A percentile compares a stretch with the other conserved stretches of the same genome.
Conservation (phyloP, 1,284 basidiomycete genomes). For the Heterobasidion occidentale region DNA sequence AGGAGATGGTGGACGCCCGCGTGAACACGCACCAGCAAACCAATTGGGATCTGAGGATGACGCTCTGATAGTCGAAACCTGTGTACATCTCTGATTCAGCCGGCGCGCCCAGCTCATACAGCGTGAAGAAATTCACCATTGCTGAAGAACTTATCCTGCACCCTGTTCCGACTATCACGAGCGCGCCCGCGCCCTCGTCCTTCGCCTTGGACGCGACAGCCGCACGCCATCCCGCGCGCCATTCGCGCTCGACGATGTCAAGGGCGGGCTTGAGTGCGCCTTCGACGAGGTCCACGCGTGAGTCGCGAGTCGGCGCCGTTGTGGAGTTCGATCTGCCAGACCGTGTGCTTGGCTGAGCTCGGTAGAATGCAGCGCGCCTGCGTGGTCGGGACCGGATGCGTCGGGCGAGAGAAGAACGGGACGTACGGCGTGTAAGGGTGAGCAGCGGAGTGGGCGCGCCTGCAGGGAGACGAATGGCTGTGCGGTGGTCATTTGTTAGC, state of each 20-base stretch:
- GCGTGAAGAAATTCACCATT: slow-evolving; percentile 45
- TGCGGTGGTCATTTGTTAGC: background rate
- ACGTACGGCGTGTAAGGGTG: slow-evolving; percentile 11
- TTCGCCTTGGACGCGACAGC: slow-evolving; percentile 20
- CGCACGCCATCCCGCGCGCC: slow-evolving; percentile 49
- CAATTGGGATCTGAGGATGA: slow-evolving; percentile 59
- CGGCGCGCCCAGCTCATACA: background rate
- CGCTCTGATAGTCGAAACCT: slow-evolving; percentile 70
- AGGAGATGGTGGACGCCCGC: slow-evolving; percentile 25
- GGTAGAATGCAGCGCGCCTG: too few species aligned
- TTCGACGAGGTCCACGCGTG: slow-evolving; percentile 49
- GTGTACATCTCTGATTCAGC: slow-evolving; percentile 1
- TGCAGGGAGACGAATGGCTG: slow-evolving; percentile 6
- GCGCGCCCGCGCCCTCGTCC: slow-evolving; percentile 52
- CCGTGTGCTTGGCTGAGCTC: slow-evolving; percentile 40
- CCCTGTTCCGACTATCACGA: slow-evolving; percentile 70
- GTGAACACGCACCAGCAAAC: slow-evolving; percentile 53
- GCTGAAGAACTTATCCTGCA: slow-evolving; percentile 84
- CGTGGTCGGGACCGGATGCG: background rate
- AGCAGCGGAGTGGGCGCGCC: slow-evolving; percentile 8
- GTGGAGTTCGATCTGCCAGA: slow-evolving; percentile 75
- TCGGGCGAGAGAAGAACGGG: slow-evolving; percentile 7
- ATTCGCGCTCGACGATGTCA: slow-evolving; percentile 71
- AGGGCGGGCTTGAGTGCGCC: slow-evolving; percentile 67
- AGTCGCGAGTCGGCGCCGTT: slow-evolving; percentile 73